Percentiles rank a stretch among this genome's conserved stretches.
Conservation (phyloP, 2,329 filamentous ascomycete species). For the Ophiocordyceps camponoti-leonardi region DNA sequence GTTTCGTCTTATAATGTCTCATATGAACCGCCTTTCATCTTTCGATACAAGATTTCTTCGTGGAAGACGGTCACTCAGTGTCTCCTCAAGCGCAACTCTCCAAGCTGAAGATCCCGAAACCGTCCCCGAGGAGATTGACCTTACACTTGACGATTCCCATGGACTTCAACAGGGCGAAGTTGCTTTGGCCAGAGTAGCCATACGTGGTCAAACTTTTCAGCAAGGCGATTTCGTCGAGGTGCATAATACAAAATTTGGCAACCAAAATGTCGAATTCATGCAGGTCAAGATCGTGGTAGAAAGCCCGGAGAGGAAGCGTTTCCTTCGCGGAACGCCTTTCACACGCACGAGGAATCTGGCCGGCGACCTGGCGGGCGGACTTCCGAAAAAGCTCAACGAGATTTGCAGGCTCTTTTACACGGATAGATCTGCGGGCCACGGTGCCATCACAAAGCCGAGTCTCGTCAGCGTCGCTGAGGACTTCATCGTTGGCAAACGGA, state of each 20-base stretch:
- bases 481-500: slow-evolving; percentile 21
- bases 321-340: slow-evolving; percentile 21
- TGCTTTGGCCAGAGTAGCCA: slow-evolving; percentile 5
- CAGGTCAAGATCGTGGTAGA: slow-evolving; percentile 24
- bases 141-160: slow-evolving; percentile 11
- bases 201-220: slow-evolving; percentile 4
- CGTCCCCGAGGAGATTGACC: slow-evolving; percentile 13
- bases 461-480: slow-evolving; percentile 22
- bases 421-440: slow-evolving; percentile 16
- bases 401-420: slow-evolving; percentile 18
- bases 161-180: slow-evolving; percentile 8
- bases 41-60: too few species aligned
- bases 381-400: slow-evolving; percentile 24
- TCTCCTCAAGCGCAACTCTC: background rate
- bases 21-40: background rate
- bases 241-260: slow-evolving; percentile 5
- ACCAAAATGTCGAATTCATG: slow-evolving; percentile 16
- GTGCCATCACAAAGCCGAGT: slow-evolving; percentile 13
- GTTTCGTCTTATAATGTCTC: background rate
- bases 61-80: background rate
- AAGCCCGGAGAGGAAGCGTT: slow-evolving; percentile 5
- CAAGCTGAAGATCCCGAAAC: background rate
- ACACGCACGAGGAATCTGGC: slow-evolving; percentile 15
- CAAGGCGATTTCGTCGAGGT: slow-evolving; percentile 14
- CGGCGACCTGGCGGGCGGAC: slow-evolving; percentile 17